Conservation (phyloP, 352 stramenopile genomes). For the Phytophthora tentaculata region DNA sequence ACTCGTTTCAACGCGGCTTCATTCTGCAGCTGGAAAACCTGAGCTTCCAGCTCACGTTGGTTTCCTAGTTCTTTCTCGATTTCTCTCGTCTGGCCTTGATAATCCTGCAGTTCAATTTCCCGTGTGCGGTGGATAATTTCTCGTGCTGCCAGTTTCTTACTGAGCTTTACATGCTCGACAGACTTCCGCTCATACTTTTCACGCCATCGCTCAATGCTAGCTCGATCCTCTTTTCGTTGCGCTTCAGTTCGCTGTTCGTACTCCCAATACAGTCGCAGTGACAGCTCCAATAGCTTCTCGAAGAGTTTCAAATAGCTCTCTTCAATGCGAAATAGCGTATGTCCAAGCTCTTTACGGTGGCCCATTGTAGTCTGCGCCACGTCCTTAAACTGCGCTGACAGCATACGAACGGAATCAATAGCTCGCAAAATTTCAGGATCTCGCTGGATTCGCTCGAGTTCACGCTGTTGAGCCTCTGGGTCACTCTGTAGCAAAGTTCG, state of each 20-base stretch:
- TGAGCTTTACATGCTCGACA: slow-evolving; percentile 48
- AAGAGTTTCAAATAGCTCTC: slow-evolving; percentile 80
- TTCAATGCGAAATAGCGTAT: slow-evolving; percentile 73
- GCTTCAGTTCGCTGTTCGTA: slow-evolving; percentile 63
- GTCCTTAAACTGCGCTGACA: slow-evolving; percentile 77
- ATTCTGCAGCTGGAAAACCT: slow-evolving; percentile 52
- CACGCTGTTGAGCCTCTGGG: slow-evolving; percentile 50
- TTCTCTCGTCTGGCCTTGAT: slow-evolving; percentile 43
- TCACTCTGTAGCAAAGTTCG: slow-evolving; percentile 51
- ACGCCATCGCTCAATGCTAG: slow-evolving; percentile 50
- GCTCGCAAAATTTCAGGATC: slow-evolving; percentile 66
- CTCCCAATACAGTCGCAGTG: slow-evolving; percentile 72
- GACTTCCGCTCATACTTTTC: slow-evolving; percentile 57
- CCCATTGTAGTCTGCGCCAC: slow-evolving; percentile 65
- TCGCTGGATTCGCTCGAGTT: slow-evolving; percentile 62
- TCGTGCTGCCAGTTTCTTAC: slow-evolving; percentile 62
- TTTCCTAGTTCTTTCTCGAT: slow-evolving; percentile 47
- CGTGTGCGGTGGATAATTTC: slow-evolving; percentile 58
- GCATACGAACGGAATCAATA: slow-evolving; percentile 51
- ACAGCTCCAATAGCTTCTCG: slow-evolving; percentile 79
- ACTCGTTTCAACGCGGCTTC: slow-evolving; percentile 34
- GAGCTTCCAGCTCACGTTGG: slow-evolving; percentile 43
- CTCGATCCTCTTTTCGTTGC: slow-evolving; percentile 56
- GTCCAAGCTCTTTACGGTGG: slow-evolving; percentile 68
- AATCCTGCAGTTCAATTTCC: slow-evolving; percentile 59